Base-by-base conservation (phyloP, 495 filamentous ascomycete species). In the Hyaloscypha bicolor region DNA sequence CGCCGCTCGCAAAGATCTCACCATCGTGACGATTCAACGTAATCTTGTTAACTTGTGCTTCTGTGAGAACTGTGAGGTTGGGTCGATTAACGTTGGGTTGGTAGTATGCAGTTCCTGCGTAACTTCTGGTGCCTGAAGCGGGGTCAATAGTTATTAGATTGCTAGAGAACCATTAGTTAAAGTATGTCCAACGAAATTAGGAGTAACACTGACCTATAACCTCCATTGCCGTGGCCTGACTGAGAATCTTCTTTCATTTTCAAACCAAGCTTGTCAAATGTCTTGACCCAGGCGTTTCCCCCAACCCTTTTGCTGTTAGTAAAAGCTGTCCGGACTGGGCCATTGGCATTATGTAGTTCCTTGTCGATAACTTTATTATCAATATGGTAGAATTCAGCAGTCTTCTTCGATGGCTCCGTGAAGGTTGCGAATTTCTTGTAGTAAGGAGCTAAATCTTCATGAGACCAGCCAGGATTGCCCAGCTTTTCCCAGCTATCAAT, bases 391-490 rank as follows among this genome's bases (percentile, higher is more conserved):
- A 55, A 63, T 30, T 57, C 29, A 2, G 62, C 62, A 11, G n/a
- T 66, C 12, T 58, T 31, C 35, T 35, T 39, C 9, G 62, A 56
- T 8, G 62, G 62, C 63, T 12, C 67, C 75, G 33, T 73, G 62
- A 56, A 64, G 9, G 32, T 56, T 29, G 31, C 48, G 37, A 48
- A 42, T 75, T 77, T 83, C 73, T 68, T 72, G 63, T 77, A 75
- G 72, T 67, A 80, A 75, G 45, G 67, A 66, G 37, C 75, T 73
- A 71, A 22, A 33, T 37, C 65, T 0, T 76, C 68, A 74, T 76
- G 80, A n/a, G 72, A 72, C 80, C 79, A 83, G 32, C 75, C 76
- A 22, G 66, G 61, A 45, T 79, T 81, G 3, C 81, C 80, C 3
- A 80, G 67, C 19, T 67, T 57, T 3, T 63, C 79, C 80, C 80